Base-by-base conservation (phyloP, 257 asterid species). In the Solanum pinnatisectum region DNA sequence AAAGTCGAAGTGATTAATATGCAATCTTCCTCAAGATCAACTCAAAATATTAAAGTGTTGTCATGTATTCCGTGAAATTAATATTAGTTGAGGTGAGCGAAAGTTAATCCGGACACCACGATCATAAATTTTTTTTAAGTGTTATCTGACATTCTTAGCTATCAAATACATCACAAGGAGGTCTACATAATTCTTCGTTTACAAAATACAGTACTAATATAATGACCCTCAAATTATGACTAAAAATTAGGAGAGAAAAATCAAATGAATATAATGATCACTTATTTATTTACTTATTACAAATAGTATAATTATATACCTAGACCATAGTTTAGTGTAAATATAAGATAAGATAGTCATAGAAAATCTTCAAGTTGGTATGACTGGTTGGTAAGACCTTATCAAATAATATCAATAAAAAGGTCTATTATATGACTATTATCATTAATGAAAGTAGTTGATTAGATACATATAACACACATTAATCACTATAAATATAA, bases 91-190 rank as follows among this genome's bases (percentile, higher is more conserved):
- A 52, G 60, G 23, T 52, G 2, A 2, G 2, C 1, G 4, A 52
- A 52, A 52, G 0, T 52, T 52, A 3, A 52, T 52, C 9, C 0
- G 9, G 1, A 49, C 1, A 49, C 0, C 23, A 16, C 0, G 9
- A 49, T 15, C 23, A 49, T 0, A 32, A 32, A 2, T 2, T 32
- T 32, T 32, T 30, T 30, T 16, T 7, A 52, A 52, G 22, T 52
- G 60, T 16, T 16, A 52, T 16, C 1, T 52, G 7, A 23, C 0
- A 23, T 60, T 60, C 15, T 23, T 60, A 8, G 0, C 1, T 1
- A n/a, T 63, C 6, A 63, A 63, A 10, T 63, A 63, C 6, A 63
- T 10, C 32, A 23, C 32, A 23, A 63, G 2, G 3, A 63, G 15
- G 15, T 4, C 7, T 10, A 4, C 32, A 23, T 22, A 3, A 23